Evolutionary conservation across 805 yeast genomes (phyloP).

Genomic region (Starmerella scarabaei): DNA sequence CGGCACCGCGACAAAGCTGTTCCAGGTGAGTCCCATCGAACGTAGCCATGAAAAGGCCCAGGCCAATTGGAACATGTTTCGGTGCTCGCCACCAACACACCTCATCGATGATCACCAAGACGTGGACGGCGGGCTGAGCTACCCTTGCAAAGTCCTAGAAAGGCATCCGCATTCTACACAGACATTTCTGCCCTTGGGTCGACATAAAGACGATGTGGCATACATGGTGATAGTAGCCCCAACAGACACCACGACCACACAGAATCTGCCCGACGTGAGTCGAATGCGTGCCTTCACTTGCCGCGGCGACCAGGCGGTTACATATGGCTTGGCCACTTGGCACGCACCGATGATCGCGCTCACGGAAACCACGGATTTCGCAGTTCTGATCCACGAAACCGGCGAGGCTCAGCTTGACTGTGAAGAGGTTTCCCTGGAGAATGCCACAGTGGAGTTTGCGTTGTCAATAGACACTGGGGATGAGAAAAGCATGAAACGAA

Average conservation of each 20-base stretch:
- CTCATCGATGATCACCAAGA: slow-evolving; percentile 28
- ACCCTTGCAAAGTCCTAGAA: slow-evolving; percentile 59
- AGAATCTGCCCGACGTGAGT: slow-evolving; percentile 39
- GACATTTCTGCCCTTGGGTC: slow-evolving; percentile 85
- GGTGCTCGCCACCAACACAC: slow-evolving; percentile 67
- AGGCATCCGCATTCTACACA: slow-evolving; percentile 84
- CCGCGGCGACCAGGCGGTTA: slow-evolving; percentile 75
- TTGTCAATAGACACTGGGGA: slow-evolving; percentile 8
- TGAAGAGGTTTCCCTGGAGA: slow-evolving; percentile 60
- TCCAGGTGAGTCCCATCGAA: slow-evolving; percentile 52
- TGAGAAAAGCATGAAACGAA: slow-evolving; percentile 35
- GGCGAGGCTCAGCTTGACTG: slow-evolving; percentile 70
- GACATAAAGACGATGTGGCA: slow-evolving; percentile 35
- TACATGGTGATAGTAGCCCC: slow-evolving; percentile 73
- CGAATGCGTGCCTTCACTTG: slow-evolving; percentile 57
- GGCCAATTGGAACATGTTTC: slow-evolving; percentile 70
- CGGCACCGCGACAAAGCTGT: slow-evolving; percentile 80
- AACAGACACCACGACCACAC: slow-evolving; percentile 23
- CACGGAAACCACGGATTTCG: slow-evolving; percentile 59
- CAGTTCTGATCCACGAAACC: slow-evolving; percentile 77
- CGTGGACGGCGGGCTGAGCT: slow-evolving; percentile 23
- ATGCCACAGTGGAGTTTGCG: slow-evolving; percentile 25
- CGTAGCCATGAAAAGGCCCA: slow-evolving; percentile 29
- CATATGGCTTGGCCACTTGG: slow-evolving; percentile 78
- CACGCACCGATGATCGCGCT: slow-evolving; percentile 94